Evolutionary conservation across 495 filamentous ascomycete genomes (phyloP), one percentile per base, ranked within the genome.

Genomic region (Lasiosphaeria miniovina): DNA sequence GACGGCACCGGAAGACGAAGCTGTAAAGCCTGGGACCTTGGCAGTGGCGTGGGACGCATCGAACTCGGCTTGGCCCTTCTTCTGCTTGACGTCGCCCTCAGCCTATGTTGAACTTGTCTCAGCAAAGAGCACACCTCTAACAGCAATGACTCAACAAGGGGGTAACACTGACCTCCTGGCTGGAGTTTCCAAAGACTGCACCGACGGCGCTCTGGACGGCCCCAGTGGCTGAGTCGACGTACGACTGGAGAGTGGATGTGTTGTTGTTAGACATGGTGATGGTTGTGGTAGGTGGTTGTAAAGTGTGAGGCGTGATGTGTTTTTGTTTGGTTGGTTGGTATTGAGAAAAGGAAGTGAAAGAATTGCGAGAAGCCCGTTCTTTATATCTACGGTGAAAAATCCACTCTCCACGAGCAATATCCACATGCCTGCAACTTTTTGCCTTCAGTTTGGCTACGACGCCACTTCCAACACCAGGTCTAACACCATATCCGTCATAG

Each of bases 241-340:
- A 88, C 54, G 90, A 89, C 80, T 92, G 82, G 69, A 90, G 77
- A 61, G 90, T 93, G 56, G 90, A 95, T 50, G 88, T 82, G 71
- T 86, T 83, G 65, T 82, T 79, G 77, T 82, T 79, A 66, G 88
- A 85, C 88, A 90, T 90, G 50, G 17, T 57, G 63, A 40, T 61
- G 53, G 62, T 62, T 45, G 43, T 36, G 53, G 38, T 61, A 33
- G 34, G 45, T 57, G 24, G 2, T 24, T 24, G 24, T 24, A 24
- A 24, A 24, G 24, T 24, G 24, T 24, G 24, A 24, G 24, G 24
- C 24, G 24, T 24, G 24, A 24, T 24, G 24, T 24, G 24, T 24
- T 24, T 24, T 24, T 24, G 24, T 24, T 24, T 24, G 24, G 24
- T 24, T 24, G 24, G 24, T 24, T 24, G 0, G 24, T 24, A 24